phyloP scores from a whole-genome alignment of 129 eudicot species.

The Flaveria ramosissima region DNA sequence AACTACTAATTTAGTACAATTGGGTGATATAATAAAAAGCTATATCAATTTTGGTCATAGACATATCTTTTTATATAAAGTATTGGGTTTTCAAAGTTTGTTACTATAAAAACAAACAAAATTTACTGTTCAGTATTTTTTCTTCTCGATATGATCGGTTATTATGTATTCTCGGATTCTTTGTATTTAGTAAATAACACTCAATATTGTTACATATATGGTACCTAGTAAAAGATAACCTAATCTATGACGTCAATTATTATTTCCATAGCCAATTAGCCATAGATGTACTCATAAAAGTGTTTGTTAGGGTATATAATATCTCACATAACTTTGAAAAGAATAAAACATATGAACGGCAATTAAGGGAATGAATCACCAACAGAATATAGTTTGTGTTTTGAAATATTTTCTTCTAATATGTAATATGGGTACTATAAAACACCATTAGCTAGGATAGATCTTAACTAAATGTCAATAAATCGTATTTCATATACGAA shows the following conservation, averaged over 20 bases:
- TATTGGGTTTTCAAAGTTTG: background rate
- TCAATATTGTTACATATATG: background rate
- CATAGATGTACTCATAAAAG: slow-evolving; percentile 33
- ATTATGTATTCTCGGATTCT: background rate
- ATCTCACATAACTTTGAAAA: slow-evolving; percentile 5
- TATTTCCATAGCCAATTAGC: slow-evolving; percentile 14
- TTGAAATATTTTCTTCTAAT: no score
- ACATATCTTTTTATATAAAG: no score
- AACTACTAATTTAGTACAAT: no score
- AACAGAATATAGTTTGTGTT: no score
- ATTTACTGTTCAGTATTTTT: background rate
- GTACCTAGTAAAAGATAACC: slow-evolving; percentile 19
- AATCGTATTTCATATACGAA: no score
- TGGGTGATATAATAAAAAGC: no score
- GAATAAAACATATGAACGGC: slow-evolving; percentile 6
- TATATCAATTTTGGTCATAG: no score
- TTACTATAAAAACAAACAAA: background rate
- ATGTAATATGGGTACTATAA: no score
- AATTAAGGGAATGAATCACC: background rate
- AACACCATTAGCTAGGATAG: no score
- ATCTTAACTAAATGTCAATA: no score
- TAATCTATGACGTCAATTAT: slow-evolving; percentile 24
- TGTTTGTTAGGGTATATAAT: slow-evolving; percentile 16
- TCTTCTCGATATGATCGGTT: background rate
- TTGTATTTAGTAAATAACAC: background rate